Evolutionary conservation across 1,284 basidiomycete species (phyloP).

Genomic region (Marasmius oreades): DNA sequence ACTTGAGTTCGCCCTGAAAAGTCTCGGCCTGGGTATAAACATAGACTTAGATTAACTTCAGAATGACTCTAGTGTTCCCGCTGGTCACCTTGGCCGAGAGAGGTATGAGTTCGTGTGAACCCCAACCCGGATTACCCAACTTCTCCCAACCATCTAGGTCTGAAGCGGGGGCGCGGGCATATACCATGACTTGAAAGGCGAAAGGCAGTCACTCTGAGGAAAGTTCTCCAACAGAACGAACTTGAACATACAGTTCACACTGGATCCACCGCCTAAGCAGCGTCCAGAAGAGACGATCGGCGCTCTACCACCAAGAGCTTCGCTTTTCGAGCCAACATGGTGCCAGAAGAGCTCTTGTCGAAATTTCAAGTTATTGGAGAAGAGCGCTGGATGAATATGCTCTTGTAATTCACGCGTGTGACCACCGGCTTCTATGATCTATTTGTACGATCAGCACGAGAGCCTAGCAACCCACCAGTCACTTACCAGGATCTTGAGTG

Average conservation of each 20-base stretch:
- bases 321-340: conserved; percentile 37
- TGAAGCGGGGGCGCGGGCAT: conserved; percentile 43
- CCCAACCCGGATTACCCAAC: conserved; percentile 41
- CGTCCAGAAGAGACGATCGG: conserved; percentile 40
- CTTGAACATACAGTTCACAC: conserved; percentile 46
- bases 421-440: conserved; percentile 43
- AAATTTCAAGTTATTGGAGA: conserved; percentile 34
- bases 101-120: conserved; percentile 38
- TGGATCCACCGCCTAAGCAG: conserved; percentile 57
- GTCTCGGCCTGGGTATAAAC: conserved; percentile 42
- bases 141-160: conserved; percentile 46
- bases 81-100: conserved; percentile 37
- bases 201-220: neutral
- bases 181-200: conserved; percentile 40
- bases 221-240: neutral
- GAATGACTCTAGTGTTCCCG: neutral
- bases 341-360: conserved; percentile 35
- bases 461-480: neutral
- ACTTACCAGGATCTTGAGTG: conserved; percentile 32
- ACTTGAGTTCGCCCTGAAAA: conserved; percentile 29
- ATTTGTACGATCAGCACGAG: neutral
- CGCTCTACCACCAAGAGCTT: conserved; percentile 41
- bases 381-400: conserved; percentile 51
- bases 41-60: neutral
- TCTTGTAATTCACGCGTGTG: conserved; percentile 36